Evolutionary conservation across 371 early-diverging fungal genomes (phyloP).

Genomic region (Catenaria anguillulae): DNA sequence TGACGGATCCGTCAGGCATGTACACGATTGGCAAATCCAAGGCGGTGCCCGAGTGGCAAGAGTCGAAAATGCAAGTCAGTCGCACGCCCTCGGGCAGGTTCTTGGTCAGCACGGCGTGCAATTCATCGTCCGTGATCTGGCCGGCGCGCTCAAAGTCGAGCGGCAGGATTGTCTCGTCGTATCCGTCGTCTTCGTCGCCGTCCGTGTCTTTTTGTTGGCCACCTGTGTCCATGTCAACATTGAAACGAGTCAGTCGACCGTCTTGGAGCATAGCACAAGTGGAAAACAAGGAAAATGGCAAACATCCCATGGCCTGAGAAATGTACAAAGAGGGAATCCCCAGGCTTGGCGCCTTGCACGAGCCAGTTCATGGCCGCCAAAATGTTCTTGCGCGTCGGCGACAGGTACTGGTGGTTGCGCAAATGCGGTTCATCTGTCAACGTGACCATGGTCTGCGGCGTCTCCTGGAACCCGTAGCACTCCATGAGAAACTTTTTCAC

Average conservation of each 20-base stretch:
- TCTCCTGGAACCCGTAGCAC: constrained; percentile 12
- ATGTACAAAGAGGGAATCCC: constrained; percentile 78
- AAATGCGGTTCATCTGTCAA: constrained; percentile 75
- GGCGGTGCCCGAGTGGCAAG: constrained; percentile 16
- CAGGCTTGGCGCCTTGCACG: constrained; percentile 54
- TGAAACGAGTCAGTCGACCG: no score
- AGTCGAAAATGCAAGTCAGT: constrained; percentile 38
- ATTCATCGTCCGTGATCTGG: constrained; percentile 70
- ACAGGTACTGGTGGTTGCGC: constrained; percentile 16
- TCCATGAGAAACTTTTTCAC: constrained; percentile 9
- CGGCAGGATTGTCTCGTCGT: constrained; percentile 69
- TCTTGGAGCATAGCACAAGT: no score
- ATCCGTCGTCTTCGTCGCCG: constrained; percentile 74
- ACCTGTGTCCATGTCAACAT: no score
- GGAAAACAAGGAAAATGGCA: no score
- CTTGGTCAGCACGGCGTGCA: constrained; percentile 63
- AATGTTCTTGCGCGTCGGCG: constrained; percentile 70
- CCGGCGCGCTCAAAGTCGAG: constrained; percentile 64
- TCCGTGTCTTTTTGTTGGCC: constrained; percentile 38
- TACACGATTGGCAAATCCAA: neutral
- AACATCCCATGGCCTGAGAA: constrained; percentile 90
- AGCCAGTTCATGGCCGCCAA: constrained; percentile 79
- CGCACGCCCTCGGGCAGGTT: constrained; percentile 63
- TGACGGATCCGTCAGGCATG: neutral
- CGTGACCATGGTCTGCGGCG: constrained; percentile 47